Percentiles rank a stretch among this genome's conserved stretches.
Conservation (phyloP, 2,329 filamentous ascomycete species). For the Talaromyces sp. region DNA sequence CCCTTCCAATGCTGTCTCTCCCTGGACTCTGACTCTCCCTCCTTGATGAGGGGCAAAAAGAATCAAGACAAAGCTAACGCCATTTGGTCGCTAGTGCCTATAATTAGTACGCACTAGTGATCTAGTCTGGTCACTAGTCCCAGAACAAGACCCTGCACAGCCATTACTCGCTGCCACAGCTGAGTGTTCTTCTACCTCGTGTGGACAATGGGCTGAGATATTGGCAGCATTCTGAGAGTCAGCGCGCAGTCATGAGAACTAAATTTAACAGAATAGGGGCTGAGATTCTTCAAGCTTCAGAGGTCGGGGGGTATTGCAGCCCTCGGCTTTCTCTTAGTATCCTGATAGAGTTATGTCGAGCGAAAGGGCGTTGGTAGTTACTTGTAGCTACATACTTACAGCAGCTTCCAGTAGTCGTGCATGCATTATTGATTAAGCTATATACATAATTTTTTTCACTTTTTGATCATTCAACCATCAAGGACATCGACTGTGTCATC, state of each 20-base stretch:
- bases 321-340: neutral
- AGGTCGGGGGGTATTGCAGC: neutral
- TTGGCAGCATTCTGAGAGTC: neutral
- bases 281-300: neutral
- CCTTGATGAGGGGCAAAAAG: constrained; percentile 2
- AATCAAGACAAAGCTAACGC: constrained; percentile 7
- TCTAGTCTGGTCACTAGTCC: neutral
- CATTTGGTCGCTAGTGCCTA: constrained; percentile 4
- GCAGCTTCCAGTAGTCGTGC: neutral
- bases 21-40: neutral
- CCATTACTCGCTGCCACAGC: constrained; percentile 5
- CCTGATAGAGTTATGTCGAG: neutral
- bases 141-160: constrained; percentile 2
- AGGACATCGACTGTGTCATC: constrained; percentile 17
- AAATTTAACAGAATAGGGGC: neutral
- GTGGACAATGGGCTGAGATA: neutral
- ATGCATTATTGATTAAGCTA: neutral
- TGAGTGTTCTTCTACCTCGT: neutral
- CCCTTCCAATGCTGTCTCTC: neutral
- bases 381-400: neutral
- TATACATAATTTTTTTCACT: neutral
- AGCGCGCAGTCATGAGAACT: neutral
- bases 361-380: neutral
- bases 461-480: neutral
- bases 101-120: constrained; percentile 6